Conservation (phyloP, 1,284 basidiomycete species). For the Rhodotorula sp. region DNA sequence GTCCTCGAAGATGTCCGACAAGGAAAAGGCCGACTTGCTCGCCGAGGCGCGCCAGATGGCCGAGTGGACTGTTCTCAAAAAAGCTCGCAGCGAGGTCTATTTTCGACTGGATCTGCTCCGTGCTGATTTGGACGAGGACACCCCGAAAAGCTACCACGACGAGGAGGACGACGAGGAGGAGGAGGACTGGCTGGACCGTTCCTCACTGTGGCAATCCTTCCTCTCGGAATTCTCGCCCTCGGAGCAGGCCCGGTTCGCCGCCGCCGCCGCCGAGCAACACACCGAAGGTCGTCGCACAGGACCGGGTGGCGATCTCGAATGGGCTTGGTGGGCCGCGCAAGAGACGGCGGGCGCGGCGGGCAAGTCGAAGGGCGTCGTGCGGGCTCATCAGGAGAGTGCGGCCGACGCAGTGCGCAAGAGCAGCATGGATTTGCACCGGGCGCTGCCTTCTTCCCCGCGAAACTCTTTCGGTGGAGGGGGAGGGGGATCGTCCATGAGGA, state of each 20-base stretch:
- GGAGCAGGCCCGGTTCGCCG: background rate
- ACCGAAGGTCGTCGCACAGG: constrained; percentile 6
- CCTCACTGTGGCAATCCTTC: constrained; percentile 22
- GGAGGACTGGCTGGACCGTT: background rate
- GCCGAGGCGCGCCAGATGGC: constrained; percentile 25
- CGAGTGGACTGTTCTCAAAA: constrained; percentile 21
- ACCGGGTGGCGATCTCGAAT: constrained; percentile 24
- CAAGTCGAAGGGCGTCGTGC: constrained; percentile 10
- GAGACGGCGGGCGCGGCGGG: constrained; percentile 22
- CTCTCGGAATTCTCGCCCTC: constrained; percentile 5
- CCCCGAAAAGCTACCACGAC: too few relatives aligned
- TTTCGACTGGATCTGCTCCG: constrained; percentile 29
- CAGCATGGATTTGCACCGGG: background rate
- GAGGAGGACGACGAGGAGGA: background rate
- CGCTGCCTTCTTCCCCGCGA: background rate
- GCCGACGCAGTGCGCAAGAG: background rate
- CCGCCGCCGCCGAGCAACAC: background rate
- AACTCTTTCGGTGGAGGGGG: background rate
- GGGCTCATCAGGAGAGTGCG: constrained; percentile 13
- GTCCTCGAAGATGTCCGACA: background rate
- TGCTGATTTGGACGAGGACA: background rate
- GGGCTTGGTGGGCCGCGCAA: constrained; percentile 34
- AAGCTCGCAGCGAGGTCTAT: constrained; percentile 29
- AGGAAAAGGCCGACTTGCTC: constrained; percentile 6
- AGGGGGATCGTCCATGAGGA: background rate